Evolutionary conservation across 2,329 filamentous ascomycete species (phyloP), one percentile per base, ranked within the genome.

Genomic region (Beauveria sp.): DNA sequence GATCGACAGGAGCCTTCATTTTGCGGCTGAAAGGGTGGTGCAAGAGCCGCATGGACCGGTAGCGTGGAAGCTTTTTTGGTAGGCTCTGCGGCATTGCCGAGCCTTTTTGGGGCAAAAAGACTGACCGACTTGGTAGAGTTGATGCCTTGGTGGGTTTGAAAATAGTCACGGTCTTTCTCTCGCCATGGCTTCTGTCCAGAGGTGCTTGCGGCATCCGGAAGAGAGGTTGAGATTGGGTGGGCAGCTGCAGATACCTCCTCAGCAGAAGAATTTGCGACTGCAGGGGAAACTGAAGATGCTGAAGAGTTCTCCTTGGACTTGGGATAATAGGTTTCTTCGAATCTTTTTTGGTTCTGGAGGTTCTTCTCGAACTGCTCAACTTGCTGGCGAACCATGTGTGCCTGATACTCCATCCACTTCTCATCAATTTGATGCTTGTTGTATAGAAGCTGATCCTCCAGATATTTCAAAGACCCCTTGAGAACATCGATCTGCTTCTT

Each of bases 401-500:
- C 76, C 48, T 77, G 76, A 28, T 72, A 67, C 63, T 79, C 75
- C 69, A 84, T 79, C 40, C 76, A 71, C 63, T 75, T 77, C 65
- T 83, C 82, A 62, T 87, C 84, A 63, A 86, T 84, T 65, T 86
- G 84, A 64, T 86, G 82, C 64, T 78, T 80, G 67, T 87, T 86
- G 73, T 82, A 85, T 57, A 79, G 77, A 50, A 87, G 70, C 65
- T 87, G 84, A 62, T 83, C 80, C 64, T 85, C 79, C 46, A 81
- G 75, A 61, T 80, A 80, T 66, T 79, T 82, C 62, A 87, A 74
- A n/a, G 78, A 77, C n/a, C 69, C 66, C 46, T 77, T 77, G 59
- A 87, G 76, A 47, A 73, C 71, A 24, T 79, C 76, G 55, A 86
- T 78, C 65, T 86, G 83, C 65, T 80, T 82, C 67, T 75, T 82